Conservation (phyloP, 805 yeast genomes). For the Trichomonascus vanleenenianus region DNA sequence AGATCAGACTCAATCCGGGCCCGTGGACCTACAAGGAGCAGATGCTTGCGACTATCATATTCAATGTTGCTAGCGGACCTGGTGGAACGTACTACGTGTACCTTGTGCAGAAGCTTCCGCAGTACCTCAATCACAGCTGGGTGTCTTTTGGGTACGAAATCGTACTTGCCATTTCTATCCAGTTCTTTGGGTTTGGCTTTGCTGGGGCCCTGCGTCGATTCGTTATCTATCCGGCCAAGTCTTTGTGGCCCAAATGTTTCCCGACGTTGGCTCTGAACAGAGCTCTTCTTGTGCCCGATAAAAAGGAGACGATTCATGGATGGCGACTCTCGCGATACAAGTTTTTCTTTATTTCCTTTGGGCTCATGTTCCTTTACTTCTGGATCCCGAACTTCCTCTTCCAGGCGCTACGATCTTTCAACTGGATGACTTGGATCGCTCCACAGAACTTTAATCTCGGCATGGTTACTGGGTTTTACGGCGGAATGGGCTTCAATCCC, state of each 20-base stretch:
- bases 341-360: slow-evolving; percentile 40
- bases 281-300: slow-evolving; percentile 31
- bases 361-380: slow-evolving; percentile 44
- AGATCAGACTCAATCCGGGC: slow-evolving; percentile 44
- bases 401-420: slow-evolving; percentile 53
- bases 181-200: slow-evolving; percentile 45
- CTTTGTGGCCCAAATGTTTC: slow-evolving; percentile 46
- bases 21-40: slow-evolving; percentile 59
- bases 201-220: slow-evolving; percentile 49
- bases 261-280: slow-evolving; percentile 48
- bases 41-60: slow-evolving; percentile 44
- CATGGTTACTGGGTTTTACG: slow-evolving; percentile 58
- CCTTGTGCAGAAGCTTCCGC: slow-evolving; percentile 27
- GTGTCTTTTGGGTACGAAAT: slow-evolving; percentile 38
- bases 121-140: slow-evolving; percentile 25
- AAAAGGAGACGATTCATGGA: slow-evolving; percentile 39
- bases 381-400: slow-evolving; percentile 65
- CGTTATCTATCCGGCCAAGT: slow-evolving; percentile 37
- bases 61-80: slow-evolving; percentile 26
- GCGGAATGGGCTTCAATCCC: slow-evolving; percentile 35
- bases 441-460: slow-evolving; percentile 48
- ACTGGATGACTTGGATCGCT: slow-evolving; percentile 53
- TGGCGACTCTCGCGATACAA: slow-evolving; percentile 50
- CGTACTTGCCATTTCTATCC: slow-evolving; percentile 39
- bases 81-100: slow-evolving; percentile 22